A percentile compares a stretch with the other conserved stretches of the same genome.
These are phyloP conservation scores for Chloris gayana DNA, from an alignment of 176 grass and related monocot species.

Conservation along the genomic window DNA sequence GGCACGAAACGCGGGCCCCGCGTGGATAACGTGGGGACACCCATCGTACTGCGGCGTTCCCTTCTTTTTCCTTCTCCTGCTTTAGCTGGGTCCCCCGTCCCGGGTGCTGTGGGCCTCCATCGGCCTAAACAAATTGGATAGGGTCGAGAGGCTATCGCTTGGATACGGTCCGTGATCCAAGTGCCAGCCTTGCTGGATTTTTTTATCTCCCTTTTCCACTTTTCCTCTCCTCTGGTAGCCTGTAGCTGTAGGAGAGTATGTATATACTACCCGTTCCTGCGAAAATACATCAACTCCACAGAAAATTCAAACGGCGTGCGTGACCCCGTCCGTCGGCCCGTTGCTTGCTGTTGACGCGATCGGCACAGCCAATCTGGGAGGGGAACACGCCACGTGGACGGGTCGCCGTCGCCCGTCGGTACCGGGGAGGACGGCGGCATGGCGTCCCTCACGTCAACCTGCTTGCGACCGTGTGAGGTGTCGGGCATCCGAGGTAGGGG, in stretches of 20 bases:
- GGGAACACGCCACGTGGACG: background rate
- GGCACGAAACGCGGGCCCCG: background rate
- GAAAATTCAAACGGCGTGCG: background rate
- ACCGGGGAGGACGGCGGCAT: background rate
- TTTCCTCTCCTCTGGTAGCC: background rate
- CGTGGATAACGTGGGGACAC: slow-evolving; percentile 17
- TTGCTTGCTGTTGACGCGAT: background rate
- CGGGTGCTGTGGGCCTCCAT: background rate
- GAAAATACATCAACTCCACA: background rate
- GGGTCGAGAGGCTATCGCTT: background rate
- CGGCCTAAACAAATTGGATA: background rate
- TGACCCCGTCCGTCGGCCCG: background rate
- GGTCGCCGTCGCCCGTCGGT: background rate
- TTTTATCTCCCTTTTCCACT: background rate
- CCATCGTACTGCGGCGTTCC: background rate
- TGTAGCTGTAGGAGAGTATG: too few species aligned
- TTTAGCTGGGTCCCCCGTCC: background rate
- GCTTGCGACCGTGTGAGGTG: slow-evolving; percentile 49
- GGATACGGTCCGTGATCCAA: background rate
- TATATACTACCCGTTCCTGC: background rate
- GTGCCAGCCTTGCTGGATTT: background rate
- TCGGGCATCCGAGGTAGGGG: slow-evolving; percentile 40
- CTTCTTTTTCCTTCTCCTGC: background rate
- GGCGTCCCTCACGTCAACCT: slow-evolving; percentile 12
- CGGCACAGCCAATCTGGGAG: background rate